Evolutionary conservation across 306 rosid species (phyloP), one percentile per base, ranked within the genome.

Genomic region (Myrica gale): DNA sequence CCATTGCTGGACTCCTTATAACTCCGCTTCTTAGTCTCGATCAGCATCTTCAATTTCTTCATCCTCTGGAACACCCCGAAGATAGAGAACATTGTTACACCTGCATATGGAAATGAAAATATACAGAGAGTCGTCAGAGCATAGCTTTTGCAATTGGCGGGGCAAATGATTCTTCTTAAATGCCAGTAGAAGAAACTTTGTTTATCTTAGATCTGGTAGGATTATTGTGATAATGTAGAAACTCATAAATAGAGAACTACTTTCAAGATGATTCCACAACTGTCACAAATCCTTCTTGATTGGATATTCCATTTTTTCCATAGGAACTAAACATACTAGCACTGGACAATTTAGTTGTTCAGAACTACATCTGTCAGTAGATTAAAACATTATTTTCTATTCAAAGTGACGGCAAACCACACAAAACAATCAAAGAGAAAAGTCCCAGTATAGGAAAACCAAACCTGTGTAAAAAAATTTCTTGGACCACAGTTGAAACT

Each of bases 21-120:
- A 11, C 13, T 48, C 63, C 65, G 5, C 19, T 52, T 21, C 50
- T 42, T 85, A 91, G 41, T 93, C 98, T 51, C 79, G 88, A 5
- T 89, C 93, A 3, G 97, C 96, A 44, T 94, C 98, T 81, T 94
- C 97, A 23, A 94, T 90, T 80, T 93, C 98, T 82, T 94, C 97
- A 78, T 91, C 98, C 85, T 91, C 98, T 5, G 97, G 96, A 16
- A 90, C 97, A 55, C 98, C 98, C 1, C 96, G 98, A 78, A 94
- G 96, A 77, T 94, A 94, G 45, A 94, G 94, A 80, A 94, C 98
- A 74, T 94, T 94, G 90, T 94, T 94, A 74, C 98, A 94, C 81
- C 98, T 94, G 88, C 62, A 70, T 63, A 65, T 5, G 10, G 32
- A 78, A 80, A 69, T 19, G 50, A 77, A 50, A 48, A 76, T 21